Percentiles rank a stretch among this genome's conserved stretches.
phyloP scores from a whole-genome alignment of 768 basidiomycete species.

The Tylopilus sp. region DNA sequence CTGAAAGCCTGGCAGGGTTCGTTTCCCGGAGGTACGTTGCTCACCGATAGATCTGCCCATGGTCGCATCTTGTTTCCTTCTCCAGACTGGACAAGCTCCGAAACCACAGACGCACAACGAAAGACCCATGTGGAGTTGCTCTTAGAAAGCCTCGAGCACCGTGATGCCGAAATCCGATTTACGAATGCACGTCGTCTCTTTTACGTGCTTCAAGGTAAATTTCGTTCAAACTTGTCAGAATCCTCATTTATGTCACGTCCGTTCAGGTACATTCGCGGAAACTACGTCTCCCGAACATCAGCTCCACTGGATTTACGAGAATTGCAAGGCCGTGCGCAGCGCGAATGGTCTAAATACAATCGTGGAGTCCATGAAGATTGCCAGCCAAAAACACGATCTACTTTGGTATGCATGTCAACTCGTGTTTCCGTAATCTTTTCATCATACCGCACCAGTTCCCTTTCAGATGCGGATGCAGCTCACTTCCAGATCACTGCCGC shows the following conservation, averaged over 20 bases:
- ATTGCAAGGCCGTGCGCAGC: slow-evolving; percentile 79
- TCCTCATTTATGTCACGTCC: slow-evolving; percentile 9
- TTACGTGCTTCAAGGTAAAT: slow-evolving; percentile 86
- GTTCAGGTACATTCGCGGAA: slow-evolving; percentile 82
- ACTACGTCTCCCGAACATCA: slow-evolving; percentile 92
- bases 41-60: neutral
- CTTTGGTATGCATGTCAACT: slow-evolving; percentile 50
- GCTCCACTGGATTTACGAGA: slow-evolving; percentile 93
- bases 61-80: neutral
- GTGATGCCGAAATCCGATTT: slow-evolving; percentile 80
- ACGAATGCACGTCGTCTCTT: slow-evolving; percentile 82
- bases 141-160: slow-evolving; percentile 84
- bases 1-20: slow-evolving; percentile 85
- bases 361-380: slow-evolving; percentile 86
- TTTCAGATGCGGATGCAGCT: slow-evolving; percentile 70
- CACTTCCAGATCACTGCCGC: slow-evolving; percentile 66
- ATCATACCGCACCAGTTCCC: slow-evolving; percentile 45
- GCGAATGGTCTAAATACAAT: slow-evolving; percentile 83
- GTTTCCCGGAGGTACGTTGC: slow-evolving; percentile 63
- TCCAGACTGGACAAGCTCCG: slow-evolving; percentile 71
- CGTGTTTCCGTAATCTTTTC: neutral
- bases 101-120: slow-evolving; percentile 55
- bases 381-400: slow-evolving; percentile 81
- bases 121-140: slow-evolving; percentile 75
- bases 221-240: neutral